Conservation (phyloP, 1,284 basidiomycete species). For the Trichosporon asahii region DNA sequence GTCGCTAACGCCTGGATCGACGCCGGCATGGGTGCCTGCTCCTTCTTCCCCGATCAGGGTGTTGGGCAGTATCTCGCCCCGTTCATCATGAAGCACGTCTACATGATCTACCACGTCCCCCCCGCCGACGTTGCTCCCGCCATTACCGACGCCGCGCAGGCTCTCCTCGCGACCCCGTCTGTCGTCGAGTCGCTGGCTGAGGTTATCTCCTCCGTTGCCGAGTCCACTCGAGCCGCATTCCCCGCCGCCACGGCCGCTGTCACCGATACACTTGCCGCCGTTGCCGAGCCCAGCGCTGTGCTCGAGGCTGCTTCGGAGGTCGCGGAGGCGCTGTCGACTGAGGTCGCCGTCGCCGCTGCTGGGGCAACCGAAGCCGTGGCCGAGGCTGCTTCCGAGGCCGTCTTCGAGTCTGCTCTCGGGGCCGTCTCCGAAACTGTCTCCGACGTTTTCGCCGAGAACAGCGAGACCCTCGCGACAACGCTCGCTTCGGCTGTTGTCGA, state of each 20-base stretch:
- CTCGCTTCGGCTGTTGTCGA: not conserved
- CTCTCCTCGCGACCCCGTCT: not conserved
- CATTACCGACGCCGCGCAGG: not conserved
- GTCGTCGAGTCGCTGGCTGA: not conserved
- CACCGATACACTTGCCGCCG: not conserved
- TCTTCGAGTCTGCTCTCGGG: too few species aligned
- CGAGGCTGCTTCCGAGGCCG: too few species aligned
- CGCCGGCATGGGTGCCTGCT: conserved; percentile 17
- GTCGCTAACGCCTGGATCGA: conserved; percentile 40
- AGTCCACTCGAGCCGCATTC: not conserved
- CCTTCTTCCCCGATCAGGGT: conserved; percentile 10
- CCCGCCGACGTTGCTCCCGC: not conserved
- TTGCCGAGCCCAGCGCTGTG: not conserved
- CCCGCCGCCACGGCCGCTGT: not conserved
- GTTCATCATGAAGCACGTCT: conserved; percentile 1
- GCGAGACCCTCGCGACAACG: not conserved
- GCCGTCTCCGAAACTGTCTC: too few species aligned
- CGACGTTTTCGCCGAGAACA: not conserved
- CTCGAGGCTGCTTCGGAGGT: not conserved
- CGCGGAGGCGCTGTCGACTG: not conserved
- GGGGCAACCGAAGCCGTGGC: not conserved
- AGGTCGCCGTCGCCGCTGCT: not conserved
- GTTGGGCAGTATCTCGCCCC: not conserved
- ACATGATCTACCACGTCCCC: not conserved
- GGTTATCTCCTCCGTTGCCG: not conserved